Evolutionary conservation across 2,329 filamentous ascomycete genomes (phyloP).

Genomic region (Harringtonia lauricola): DNA sequence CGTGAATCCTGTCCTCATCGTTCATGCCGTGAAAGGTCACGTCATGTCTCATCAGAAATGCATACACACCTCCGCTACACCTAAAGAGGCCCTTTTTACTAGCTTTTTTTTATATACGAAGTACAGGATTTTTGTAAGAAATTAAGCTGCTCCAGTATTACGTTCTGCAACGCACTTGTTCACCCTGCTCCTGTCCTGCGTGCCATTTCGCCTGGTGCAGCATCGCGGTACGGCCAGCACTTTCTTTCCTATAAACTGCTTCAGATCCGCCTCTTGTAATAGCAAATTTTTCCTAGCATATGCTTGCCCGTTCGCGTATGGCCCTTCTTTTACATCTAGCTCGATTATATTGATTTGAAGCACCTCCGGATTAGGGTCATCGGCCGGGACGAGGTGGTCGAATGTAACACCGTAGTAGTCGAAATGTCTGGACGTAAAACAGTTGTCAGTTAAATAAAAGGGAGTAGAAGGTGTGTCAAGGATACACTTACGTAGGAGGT

Average conservation of each 20-base stretch:
- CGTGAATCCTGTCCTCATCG: too few species aligned
- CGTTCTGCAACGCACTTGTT: slow-evolving; percentile 13
- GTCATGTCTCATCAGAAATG: too few species aligned
- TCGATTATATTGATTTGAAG: slow-evolving; percentile 31
- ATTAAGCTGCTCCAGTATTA: too few species aligned
- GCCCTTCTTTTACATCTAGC: slow-evolving; percentile 22
- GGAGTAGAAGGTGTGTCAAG: background rate
- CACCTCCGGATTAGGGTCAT: slow-evolving; percentile 26
- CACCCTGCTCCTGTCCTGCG: slow-evolving; percentile 21
- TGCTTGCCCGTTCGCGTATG: slow-evolving; percentile 4
- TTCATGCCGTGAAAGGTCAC: too few species aligned
- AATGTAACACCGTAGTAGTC: slow-evolving; percentile 31
- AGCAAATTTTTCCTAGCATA: slow-evolving; percentile 23
- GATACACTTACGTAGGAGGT: background rate
- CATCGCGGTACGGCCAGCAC: slow-evolving; percentile 30
- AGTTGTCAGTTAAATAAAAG: background rate
- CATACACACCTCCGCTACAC: too few species aligned
- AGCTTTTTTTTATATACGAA: too few species aligned
- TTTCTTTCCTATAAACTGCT: slow-evolving; percentile 26
- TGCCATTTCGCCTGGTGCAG: slow-evolving; percentile 26
- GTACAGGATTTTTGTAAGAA: too few species aligned
- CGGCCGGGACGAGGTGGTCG: slow-evolving; percentile 24
- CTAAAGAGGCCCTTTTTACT: too few species aligned
- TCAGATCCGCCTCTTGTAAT: background rate
- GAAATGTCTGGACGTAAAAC: slow-evolving; percentile 10